These are phyloP conservation scores for Sclerotiophoma versabilis DNA, from an alignment of 2,329 filamentous ascomycete genomes.

Conservation along the genomic window DNA sequence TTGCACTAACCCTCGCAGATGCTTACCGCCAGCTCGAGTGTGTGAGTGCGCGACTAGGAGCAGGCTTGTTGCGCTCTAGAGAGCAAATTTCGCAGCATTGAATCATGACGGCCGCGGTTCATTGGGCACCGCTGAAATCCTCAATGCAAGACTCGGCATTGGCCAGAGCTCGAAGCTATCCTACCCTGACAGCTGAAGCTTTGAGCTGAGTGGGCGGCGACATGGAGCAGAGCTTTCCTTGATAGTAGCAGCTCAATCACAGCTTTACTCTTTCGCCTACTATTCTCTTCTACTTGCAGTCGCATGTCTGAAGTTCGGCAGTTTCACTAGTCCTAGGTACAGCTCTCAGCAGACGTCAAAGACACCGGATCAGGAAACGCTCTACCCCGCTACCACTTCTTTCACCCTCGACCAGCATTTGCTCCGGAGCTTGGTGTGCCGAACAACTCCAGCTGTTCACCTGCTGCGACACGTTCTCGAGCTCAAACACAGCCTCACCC, in stretches of 20 bases:
- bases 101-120: constrained; percentile 21
- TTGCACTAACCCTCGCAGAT: constrained; percentile 14
- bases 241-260: constrained; percentile 20
- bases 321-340: constrained; percentile 20
- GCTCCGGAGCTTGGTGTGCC: constrained; percentile 16
- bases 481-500: constrained; percentile 13
- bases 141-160: constrained; percentile 19
- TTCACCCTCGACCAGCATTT: constrained; percentile 20
- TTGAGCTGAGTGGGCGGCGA: constrained; percentile 17
- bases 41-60: constrained; percentile 16
- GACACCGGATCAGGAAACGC: constrained; percentile 16
- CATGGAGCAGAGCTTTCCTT: constrained; percentile 19
- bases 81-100: constrained; percentile 21
- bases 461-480: constrained; percentile 9
- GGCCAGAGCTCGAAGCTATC: constrained; percentile 16
- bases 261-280: constrained; percentile 11
- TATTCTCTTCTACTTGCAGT: constrained; percentile 14
- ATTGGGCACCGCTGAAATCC: constrained; percentile 17
- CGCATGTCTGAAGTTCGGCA: constrained; percentile 18
- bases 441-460: constrained; percentile 13
- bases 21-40: constrained; percentile 14
- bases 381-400: constrained; percentile 16
- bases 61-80: constrained; percentile 18
- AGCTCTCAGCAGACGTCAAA: constrained; percentile 20
- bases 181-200: constrained; percentile 16